Base-by-base conservation (phyloP, 495 filamentous ascomycete species). In the Hypoxylon lenormandii region DNA sequence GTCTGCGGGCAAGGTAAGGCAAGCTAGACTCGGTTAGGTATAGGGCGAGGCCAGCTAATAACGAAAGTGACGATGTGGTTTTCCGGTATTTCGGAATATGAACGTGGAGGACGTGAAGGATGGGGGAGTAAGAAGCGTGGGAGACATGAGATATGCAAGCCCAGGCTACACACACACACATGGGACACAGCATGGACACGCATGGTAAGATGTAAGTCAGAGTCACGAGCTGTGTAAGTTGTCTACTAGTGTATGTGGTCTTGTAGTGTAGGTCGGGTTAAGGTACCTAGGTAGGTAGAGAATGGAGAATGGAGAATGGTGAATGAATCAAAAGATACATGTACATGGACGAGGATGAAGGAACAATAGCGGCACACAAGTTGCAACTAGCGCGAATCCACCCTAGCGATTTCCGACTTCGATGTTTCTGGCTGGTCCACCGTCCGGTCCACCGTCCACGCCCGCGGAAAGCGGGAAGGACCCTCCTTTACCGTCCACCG, bases 391-490 rank as follows among this genome's bases (percentile, higher is more conserved):
- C 53, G 68, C 47, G 47, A 56, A 66, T 63, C 62, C 68, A 60
- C 55, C 40, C 51, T 26, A 57, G 33, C 36, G 57, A 66, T 54
- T 57, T 22, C 26, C 10, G 22, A 10, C 19, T 48, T 49, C n/a
- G 43, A 50, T 53, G 23, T 56, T 57, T 70, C 22, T 70, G 57
- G 68, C 62, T 50, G 62, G 62, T 8, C 30, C 30, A 33, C 30
- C 30, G 30, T 33, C 6, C 2, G 30, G 30, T 33, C 30, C 30
- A 33, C 30, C 30, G 30, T 50, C 68, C 68, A 71, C 62, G 68
- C 26, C 68, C 68, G 68, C 68, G 68, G 68, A 71, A 59, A 66
- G 68, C 68, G 68, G 68, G 68, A 71, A 71, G 68, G 68, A 71
- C 68, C 68, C 62, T 71, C 62, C 37, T 65, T 22, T 63, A 62